These are phyloP conservation scores for Backusella mclennaniae DNA, from an alignment of 192 early-diverging fungal species.

Conservation along the genomic window DNA sequence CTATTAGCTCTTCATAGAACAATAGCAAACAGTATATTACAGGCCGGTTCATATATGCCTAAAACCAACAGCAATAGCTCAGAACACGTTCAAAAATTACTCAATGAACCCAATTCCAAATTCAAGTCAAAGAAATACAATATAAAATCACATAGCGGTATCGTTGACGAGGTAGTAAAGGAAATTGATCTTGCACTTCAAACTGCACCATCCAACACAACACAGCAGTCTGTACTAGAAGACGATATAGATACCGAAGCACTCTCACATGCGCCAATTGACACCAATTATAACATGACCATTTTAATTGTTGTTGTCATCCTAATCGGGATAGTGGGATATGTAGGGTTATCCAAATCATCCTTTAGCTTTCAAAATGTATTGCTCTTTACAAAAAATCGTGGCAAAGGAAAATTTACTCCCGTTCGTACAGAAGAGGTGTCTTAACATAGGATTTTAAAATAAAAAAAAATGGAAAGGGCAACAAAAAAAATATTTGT, in stretches of 20 bases:
- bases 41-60: constrained; percentile 13
- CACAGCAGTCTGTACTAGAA: background rate
- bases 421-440: constrained; percentile 7
- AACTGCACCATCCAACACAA: background rate
- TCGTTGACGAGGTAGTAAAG: background rate
- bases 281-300: background rate
- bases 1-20: constrained; percentile 15
- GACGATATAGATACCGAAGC: background rate
- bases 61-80: background rate
- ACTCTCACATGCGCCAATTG: background rate
- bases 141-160: background rate
- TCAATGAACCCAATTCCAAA: constrained; percentile 2
- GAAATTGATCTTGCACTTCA: background rate
- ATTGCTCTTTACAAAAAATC: background rate
- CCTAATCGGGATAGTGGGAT: background rate
- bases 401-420: background rate
- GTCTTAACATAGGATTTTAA: background rate
- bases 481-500: background rate
- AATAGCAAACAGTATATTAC: constrained; percentile 26
- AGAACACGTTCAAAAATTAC: constrained; percentile 1
- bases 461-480: background rate
- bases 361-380: background rate
- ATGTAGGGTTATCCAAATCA: background rate
- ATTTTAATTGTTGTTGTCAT: background rate
- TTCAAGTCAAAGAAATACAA: constrained; percentile 12